A percentile compares a stretch with the other conserved stretches of the same genome.
These are phyloP conservation scores for Trichoderma atrobrunneum DNA, from an alignment of 2,329 filamentous ascomycete species.

Conservation along the genomic window DNA sequence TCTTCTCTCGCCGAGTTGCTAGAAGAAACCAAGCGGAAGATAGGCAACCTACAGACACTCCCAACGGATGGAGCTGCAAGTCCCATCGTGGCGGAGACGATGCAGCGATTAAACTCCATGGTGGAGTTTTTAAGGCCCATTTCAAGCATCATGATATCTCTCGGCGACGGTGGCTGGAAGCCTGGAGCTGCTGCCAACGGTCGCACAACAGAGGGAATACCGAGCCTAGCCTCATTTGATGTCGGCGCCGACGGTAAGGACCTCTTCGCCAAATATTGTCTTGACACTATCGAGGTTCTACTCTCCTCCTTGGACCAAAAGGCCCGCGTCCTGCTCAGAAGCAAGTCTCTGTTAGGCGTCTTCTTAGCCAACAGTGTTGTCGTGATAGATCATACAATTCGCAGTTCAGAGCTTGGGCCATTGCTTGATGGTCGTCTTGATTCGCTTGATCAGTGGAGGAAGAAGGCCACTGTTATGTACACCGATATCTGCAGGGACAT, in stretches of 20 bases:
- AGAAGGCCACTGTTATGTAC: constrained; percentile 79
- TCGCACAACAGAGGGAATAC: constrained; percentile 61
- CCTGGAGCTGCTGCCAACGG: constrained; percentile 48
- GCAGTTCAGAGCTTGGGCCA: constrained; percentile 71
- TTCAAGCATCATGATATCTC: constrained; percentile 83
- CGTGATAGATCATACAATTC: constrained; percentile 80
- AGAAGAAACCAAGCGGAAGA: constrained; percentile 74
- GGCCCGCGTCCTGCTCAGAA: constrained; percentile 68
- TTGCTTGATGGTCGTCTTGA: constrained; percentile 66
- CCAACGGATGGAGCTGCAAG: constrained; percentile 76
- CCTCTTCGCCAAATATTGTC: constrained; percentile 85
- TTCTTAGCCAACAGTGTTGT: constrained; percentile 87
- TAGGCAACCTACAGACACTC: constrained; percentile 62
- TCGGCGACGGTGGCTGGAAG: constrained; percentile 91
- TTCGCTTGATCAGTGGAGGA: constrained; percentile 78
- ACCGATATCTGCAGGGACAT: constrained; percentile 86
- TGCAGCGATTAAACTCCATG: constrained; percentile 83
- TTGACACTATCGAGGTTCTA: constrained; percentile 82
- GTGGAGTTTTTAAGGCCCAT: constrained; percentile 82
- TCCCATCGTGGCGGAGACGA: constrained; percentile 76
- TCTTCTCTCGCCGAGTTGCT: constrained; percentile 77
- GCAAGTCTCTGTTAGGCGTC: constrained; percentile 76
- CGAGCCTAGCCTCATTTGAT: constrained; percentile 76
- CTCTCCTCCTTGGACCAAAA: constrained; percentile 74
- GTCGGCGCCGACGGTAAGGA: constrained; percentile 84